A percentile compares a stretch with the other conserved stretches of the same genome.
phyloP scores from a whole-genome alignment of 202 grass and related monocot genomes.

The Cymbopogon flexuosus region DNA sequence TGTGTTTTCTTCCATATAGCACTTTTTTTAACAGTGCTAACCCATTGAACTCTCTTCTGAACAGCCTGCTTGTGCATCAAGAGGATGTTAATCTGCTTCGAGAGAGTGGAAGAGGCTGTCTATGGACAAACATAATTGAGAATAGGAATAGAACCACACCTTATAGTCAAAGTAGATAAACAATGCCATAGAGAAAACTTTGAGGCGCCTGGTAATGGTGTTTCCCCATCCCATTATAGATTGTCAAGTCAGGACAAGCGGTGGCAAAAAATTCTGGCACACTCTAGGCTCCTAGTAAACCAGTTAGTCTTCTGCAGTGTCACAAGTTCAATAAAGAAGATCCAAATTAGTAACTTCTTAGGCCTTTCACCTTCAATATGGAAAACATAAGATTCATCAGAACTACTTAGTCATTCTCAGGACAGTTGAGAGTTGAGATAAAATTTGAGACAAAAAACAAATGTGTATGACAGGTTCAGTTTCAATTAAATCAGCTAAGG shows the following conservation, averaged over 20 bases:
- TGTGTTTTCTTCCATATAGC: constrained; percentile 76
- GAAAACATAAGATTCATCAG: not conserved
- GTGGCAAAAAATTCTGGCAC: not conserved
- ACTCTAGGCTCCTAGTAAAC: not conserved
- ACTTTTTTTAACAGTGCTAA: constrained; percentile 52
- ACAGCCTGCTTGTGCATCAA: constrained; percentile 51
- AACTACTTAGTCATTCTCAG: not conserved
- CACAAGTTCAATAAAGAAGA: constrained; percentile 22
- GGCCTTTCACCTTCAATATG: not conserved
- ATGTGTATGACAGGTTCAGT: not conserved
- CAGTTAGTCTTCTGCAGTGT: constrained; percentile 19
- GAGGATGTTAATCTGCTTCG: constrained; percentile 32
- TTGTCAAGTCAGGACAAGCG: constrained; percentile 11
- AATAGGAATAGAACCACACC: constrained; percentile 35
- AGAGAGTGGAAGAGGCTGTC: constrained; percentile 6
- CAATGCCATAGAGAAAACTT: constrained; percentile 68
- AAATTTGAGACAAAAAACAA: not conserved
- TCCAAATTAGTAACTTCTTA: constrained; percentile 11
- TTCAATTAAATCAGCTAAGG: not conserved
- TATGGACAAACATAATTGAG: constrained; percentile 8
- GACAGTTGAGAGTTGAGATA: constrained; percentile 3
- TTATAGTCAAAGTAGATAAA: constrained; percentile 87
- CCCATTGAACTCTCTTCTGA: constrained; percentile 81
- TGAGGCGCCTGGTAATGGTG: constrained; percentile 60
- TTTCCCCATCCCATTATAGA: constrained; percentile 82